Evolutionary conservation across 2,329 filamentous ascomycete species (phyloP), one percentile per base, ranked within the genome.

Genomic region (Exophiala bonariae): DNA sequence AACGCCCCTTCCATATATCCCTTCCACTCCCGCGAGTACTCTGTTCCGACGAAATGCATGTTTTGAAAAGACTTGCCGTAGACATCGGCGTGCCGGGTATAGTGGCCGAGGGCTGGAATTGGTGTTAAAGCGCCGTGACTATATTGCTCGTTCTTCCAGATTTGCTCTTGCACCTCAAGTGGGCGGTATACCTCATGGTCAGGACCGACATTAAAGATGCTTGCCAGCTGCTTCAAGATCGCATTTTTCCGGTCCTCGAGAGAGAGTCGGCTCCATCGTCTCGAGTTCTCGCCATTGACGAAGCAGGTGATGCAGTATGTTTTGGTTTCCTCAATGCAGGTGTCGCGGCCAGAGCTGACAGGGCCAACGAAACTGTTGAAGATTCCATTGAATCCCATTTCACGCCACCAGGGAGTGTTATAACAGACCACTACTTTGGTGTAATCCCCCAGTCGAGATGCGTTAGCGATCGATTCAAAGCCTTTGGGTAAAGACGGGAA

Each of bases 1-100:
- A 81, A 62, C 0, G 78, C 78, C 2, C 79, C 78, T 49, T 81
- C 78, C 75, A 81, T 79, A 55, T 80, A 80, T 0, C 78, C 77
- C 40, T 73, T 76, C 77, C 77, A 80, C 49, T 75, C 69, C 3
- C 57, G 64, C 0, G 72, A 68, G 1, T 70, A 76, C 64, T 81
- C 78, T 0, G 77, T 79, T 0, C 79, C 78, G 2, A 70, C 75
- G 52, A 79, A 81, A 39, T 31, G 35, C 26, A 42, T 22, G 33
- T 17, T 28, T 9, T 37, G 28, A n/a, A n/a, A n/a, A 30, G 22
- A 32, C 35, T 28, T 23, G 18, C 13, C 4, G 14, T 20, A 14
- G 31, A n/a, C 22, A 13, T 20, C 23, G 14, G 40, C 17, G 30
- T 38, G 44, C 33, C 39, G 19, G 17, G 32, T 14, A 10, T 16